Evolutionary conservation across 2,329 filamentous ascomycete species (phyloP), one percentile per base, ranked within the genome.

Genomic region (Bipolaris bicolor): DNA sequence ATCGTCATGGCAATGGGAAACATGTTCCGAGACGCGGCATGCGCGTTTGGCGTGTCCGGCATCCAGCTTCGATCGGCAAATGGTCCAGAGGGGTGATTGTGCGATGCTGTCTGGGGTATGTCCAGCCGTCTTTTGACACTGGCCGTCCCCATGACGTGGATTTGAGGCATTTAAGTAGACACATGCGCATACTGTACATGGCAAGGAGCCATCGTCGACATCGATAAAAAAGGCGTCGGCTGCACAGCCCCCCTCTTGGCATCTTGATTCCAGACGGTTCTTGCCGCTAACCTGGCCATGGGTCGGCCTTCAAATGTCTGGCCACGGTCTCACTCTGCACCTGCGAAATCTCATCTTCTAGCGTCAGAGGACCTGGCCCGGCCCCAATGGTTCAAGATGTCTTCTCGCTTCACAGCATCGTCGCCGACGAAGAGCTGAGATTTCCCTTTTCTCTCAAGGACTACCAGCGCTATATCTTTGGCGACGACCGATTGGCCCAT

Each of bases 391-490:
- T 59, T 49, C 57, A 60, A 49, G 52, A 65, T 63, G 65, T 66
- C 41, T 63, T 68, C 49, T 55, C 62, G 49, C 61, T 68, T 37
- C 58, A 67, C 58, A 52, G 58, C 47, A 63, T 63, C 41, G 26
- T 52, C 46, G 60, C 48, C 50, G 60, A 49, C 45, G 52, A 61
- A 13, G 51, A 55, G 22, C 54, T 57, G 37, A 58, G 41, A 13
- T 67, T 67, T 43, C 67, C 67, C 16, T 66, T 69, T 41, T 46
- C 63, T 33, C 43, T 64, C 53, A 61, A 59, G 13, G 65, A 68
- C 37, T 69, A 68, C 47, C 65, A 68, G 47, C 62, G 60, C 39
- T 69, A 67, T 48, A 53, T 68, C n/a, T 69, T 69, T 53, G 67
- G 67, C 37, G 64, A 68, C 57, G 64, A 63, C 57, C 61, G 55